Percentiles rank a stretch among this genome's conserved stretches.
phyloP scores from a whole-genome alignment of 371 early-diverging fungal genomes.

The Saksenaea oblongispora region DNA sequence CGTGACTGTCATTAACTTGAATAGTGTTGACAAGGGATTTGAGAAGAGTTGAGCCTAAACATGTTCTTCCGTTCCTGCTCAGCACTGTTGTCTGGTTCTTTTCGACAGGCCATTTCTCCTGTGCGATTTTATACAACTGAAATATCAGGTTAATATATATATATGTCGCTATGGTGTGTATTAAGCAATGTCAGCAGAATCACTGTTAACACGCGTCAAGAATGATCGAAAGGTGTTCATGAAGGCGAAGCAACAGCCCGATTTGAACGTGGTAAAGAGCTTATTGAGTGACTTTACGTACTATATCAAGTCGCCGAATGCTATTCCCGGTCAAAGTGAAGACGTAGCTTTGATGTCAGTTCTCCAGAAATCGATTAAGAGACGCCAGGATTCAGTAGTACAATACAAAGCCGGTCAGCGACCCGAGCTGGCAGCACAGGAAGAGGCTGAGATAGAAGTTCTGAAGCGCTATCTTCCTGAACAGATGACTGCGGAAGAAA shows the following conservation, averaged over 20 bases:
- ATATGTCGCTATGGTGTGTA: background rate
- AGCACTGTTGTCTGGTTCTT: too few species aligned
- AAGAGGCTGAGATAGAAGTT: slow-evolving; percentile 61
- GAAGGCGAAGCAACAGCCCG: slow-evolving; percentile 69
- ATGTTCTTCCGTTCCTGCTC: too few species aligned
- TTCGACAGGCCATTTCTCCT: too few species aligned
- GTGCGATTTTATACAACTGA: too few species aligned
- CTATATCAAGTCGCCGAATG: slow-evolving; percentile 64
- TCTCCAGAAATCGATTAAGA: slow-evolving; percentile 74
- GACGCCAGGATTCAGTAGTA: slow-evolving; percentile 68
- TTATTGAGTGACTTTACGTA: slow-evolving; percentile 74
- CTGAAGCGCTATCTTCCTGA: slow-evolving; percentile 69
- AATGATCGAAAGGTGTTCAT: slow-evolving; percentile 75
- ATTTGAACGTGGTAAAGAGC: slow-evolving; percentile 70
- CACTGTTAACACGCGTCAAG: slow-evolving; percentile 49
- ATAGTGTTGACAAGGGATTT: too few species aligned
- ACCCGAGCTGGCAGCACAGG: slow-evolving; percentile 66
- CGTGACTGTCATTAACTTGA: too few species aligned
- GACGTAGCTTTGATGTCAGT: slow-evolving; percentile 54
- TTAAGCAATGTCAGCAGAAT: background rate
- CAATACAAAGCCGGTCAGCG: slow-evolving; percentile 64
- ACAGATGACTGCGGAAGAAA: slow-evolving; percentile 67
- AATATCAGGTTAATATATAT: too few species aligned
- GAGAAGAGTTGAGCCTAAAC: too few species aligned
- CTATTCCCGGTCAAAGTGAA: slow-evolving; percentile 33